Percentiles rank a stretch among this genome's conserved stretches.
Evolutionary conservation across 2,329 filamentous ascomycete species (phyloP).

Genomic region (Scedosporium boydii): DNA sequence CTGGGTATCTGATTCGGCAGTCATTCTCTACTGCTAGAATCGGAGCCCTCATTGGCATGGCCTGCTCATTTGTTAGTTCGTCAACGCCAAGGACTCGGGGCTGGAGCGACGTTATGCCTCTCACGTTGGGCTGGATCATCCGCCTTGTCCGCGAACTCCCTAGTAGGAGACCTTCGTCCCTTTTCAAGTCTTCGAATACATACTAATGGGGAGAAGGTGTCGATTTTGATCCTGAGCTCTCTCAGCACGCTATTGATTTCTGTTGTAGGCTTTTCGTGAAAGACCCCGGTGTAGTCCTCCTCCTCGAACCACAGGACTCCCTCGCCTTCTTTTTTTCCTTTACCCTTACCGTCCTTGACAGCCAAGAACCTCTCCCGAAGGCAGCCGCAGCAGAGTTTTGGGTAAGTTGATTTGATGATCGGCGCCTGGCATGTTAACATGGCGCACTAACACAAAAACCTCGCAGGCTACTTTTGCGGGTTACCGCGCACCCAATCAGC

Average conservation of each 20-base stretch:
- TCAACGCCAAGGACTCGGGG: conserved; percentile 17
- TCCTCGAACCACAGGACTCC: conserved; percentile 41
- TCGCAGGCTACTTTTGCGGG: conserved; percentile 42
- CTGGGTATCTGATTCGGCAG: conserved; percentile 54
- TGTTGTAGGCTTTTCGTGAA: conserved; percentile 53
- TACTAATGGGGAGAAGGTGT: conserved; percentile 32
- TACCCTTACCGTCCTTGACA: conserved; percentile 58
- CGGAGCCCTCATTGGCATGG: conserved; percentile 60
- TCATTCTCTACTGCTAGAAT: conserved; percentile 53
- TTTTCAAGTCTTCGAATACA: not conserved
- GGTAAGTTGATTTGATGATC: conserved; percentile 33
- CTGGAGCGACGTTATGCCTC: conserved; percentile 29
- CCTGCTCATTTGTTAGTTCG: conserved; percentile 59
- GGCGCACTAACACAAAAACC: conserved; percentile 3
- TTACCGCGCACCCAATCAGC: conserved; percentile 29
- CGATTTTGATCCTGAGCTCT: conserved; percentile 63
- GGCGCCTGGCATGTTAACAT: not conserved
- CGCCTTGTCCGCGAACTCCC: conserved; percentile 53
- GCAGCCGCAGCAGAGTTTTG: conserved; percentile 66
- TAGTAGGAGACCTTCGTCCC: conserved; percentile 26
- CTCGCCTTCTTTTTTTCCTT: conserved; percentile 64
- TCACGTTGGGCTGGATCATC: conserved; percentile 52
- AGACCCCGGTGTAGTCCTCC: conserved; percentile 52
- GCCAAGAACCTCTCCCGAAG: conserved; percentile 67
- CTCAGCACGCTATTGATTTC: conserved; percentile 67